Evolutionary conservation across 768 basidiomycete genomes (phyloP).

Genomic region (Coprinopsis strossmayeri): DNA sequence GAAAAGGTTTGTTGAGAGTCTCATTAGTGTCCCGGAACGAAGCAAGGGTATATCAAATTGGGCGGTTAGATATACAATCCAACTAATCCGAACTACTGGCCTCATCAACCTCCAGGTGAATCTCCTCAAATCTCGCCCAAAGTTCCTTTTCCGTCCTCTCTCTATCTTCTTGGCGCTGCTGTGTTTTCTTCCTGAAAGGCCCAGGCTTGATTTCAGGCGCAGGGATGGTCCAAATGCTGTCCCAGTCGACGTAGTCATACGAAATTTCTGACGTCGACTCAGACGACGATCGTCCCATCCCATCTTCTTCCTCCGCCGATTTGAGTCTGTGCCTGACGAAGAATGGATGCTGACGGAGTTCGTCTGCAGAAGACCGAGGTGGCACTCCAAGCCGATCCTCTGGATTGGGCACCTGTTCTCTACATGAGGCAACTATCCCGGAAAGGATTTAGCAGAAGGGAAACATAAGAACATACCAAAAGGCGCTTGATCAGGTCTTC

Average conservation of each 20-base stretch:
- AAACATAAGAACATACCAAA: conserved; percentile 45
- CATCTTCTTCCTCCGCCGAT: conserved; percentile 7
- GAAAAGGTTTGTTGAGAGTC: too few relatives aligned
- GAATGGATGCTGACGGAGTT: conserved; percentile 57
- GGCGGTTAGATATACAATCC: too few relatives aligned
- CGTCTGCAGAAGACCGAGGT: conserved; percentile 28
- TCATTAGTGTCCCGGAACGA: too few relatives aligned
- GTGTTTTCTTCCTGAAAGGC: background rate
- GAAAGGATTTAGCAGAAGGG: background rate
- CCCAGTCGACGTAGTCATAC: conserved; percentile 45
- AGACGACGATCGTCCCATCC: conserved; percentile 8
- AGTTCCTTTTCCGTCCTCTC: conserved; percentile 3
- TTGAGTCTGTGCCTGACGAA: conserved; percentile 28
- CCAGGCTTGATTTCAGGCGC: conserved; percentile 29
- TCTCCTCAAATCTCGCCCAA: conserved; percentile 6
- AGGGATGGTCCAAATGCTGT: conserved; percentile 56
- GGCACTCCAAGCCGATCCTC: conserved; percentile 54
- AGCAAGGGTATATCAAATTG: too few relatives aligned
- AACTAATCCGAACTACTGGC: too few relatives aligned
- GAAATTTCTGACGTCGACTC: conserved; percentile 8
- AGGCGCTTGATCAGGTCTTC: conserved; percentile 74
- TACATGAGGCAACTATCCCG: conserved; percentile 1
- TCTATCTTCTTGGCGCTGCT: background rate
- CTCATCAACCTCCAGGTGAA: background rate
- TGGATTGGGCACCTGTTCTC: conserved; percentile 50